Base-by-base conservation (phyloP, 1,139 yeast genomes). In the Hansenula lynferdii region DNA sequence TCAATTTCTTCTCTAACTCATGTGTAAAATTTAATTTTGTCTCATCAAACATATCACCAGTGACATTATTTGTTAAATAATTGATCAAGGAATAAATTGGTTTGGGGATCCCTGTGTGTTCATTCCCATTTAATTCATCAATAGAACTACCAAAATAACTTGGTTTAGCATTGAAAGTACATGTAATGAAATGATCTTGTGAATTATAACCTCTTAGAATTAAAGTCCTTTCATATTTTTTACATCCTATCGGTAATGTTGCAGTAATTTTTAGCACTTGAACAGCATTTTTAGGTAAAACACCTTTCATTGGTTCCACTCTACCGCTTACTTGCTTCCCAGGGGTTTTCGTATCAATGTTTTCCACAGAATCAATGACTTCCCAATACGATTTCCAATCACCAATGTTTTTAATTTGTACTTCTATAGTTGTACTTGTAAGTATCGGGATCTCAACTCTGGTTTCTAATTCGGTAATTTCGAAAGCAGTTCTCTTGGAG, bases 401-500 rank as follows among this genome's bases (percentile, higher is more conserved):
- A 12, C 61, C 58, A 10, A 42, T 42, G 38, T 62, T 62, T 14
- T 30, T 43, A 6, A 58, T 26, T 22, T 38, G 37, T 14, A 56
- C 40, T 15, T 42, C 40, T 11, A 48, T 36, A 24, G 40, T 42
- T 3, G 45, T 36, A 15, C 44, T 48, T 17, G 41, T 40, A n/a
- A 51, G 44, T 5, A 51, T 46, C 8, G 45, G 45, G 1, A 43
- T 37, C 4, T 31, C 10, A 2, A 36, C 31, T 8, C 25, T 28
- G 16, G 41, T 47, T 24, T 53, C 57, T 6, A 50, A 21, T n/a
- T 47, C 38, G 3, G 43, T 41, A 17, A 53, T 46, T 11, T 41
- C 26, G 2, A 72, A 59, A 2, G 50, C 48, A 2, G 77, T 72
- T 26, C 70, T 58, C 14, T 63, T 57, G 11, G 61, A 55, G 41